These are phyloP conservation scores for Ilyonectria destructans DNA, from an alignment of 2,329 filamentous ascomycete species.

Conservation along the genomic window DNA sequence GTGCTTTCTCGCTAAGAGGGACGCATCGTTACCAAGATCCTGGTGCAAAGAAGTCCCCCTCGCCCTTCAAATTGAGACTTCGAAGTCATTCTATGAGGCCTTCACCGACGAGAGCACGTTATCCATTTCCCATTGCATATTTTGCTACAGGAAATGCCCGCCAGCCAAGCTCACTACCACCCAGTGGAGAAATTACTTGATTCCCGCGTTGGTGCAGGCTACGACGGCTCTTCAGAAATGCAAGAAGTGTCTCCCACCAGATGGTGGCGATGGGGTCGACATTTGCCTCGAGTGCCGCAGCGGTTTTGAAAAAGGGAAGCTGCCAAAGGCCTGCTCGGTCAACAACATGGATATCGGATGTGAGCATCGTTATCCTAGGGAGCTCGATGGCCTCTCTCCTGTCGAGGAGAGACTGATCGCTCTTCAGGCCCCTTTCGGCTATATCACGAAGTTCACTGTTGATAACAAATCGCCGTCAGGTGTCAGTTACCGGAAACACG, in stretches of 20 bases:
- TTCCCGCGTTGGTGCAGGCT: slow-evolving; percentile 17
- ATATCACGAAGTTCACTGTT: too few species aligned
- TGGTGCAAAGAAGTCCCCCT: slow-evolving; percentile 30
- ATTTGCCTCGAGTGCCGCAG: slow-evolving; percentile 4
- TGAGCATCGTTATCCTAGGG: too few species aligned
- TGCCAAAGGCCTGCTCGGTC: too few species aligned
- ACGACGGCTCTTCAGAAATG: slow-evolving; percentile 19
- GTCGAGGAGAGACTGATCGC: too few species aligned
- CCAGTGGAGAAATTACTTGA: slow-evolving; percentile 18
- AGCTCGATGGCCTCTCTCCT: too few species aligned
- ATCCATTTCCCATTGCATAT: slow-evolving; percentile 27
- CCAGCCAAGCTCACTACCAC: slow-evolving; percentile 19
- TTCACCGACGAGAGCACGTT: slow-evolving; percentile 25
- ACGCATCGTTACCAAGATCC: slow-evolving; percentile 28
- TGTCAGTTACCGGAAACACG: too few species aligned
- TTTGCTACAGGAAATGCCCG: slow-evolving; percentile 28
- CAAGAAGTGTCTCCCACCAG: slow-evolving; percentile 20
- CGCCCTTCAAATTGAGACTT: slow-evolving; percentile 22
- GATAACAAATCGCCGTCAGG: too few species aligned
- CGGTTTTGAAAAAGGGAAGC: too few species aligned
- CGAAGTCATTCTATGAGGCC: slow-evolving; percentile 16
- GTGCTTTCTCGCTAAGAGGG: slow-evolving; percentile 23
- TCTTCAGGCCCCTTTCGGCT: too few species aligned
- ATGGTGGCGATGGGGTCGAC: slow-evolving; percentile 4
- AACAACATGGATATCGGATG: too few species aligned